Evolutionary conservation across 805 yeast species (phyloP).

Genomic region (Yamadazyma olivae): DNA sequence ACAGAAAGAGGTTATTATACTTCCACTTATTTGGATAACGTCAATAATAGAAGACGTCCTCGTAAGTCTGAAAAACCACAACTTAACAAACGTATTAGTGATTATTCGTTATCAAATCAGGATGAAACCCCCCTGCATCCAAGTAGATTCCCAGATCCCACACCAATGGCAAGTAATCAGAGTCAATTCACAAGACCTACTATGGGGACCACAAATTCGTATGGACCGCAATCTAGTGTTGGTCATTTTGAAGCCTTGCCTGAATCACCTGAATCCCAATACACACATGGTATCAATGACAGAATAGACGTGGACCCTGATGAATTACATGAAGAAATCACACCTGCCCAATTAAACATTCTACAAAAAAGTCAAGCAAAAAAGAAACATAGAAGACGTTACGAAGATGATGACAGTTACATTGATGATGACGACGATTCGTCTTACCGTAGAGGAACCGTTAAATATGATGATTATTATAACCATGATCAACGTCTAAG

Average conservation of each 20-base stretch:
- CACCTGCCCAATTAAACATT: constrained; percentile 37
- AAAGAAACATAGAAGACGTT: constrained; percentile 4
- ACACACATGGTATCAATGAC: constrained; percentile 5
- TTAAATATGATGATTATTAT: constrained; percentile 7
- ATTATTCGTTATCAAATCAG: not conserved
- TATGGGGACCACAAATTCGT: not conserved
- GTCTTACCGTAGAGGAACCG: constrained; percentile 2
- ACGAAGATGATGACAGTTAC: constrained; percentile 4
- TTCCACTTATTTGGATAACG: constrained; percentile 29
- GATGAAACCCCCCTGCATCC: not conserved
- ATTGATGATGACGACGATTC: not conserved
- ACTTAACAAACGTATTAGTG: not conserved
- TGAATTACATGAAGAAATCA: constrained; percentile 31
- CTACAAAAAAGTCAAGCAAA: constrained; percentile 15
- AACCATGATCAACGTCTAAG: constrained; percentile 2
- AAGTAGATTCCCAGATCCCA: too few species aligned
- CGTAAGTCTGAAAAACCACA: not conserved
- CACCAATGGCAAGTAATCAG: not conserved
- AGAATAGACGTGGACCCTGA: constrained; percentile 18
- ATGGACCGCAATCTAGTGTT: not conserved
- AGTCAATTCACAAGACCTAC: not conserved
- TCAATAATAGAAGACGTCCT: constrained; percentile 10
- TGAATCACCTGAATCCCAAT: constrained; percentile 9
- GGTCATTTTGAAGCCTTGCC: not conserved
- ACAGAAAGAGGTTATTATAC: constrained; percentile 41